Percentiles rank a stretch among this genome's conserved stretches.
Evolutionary conservation across 1,139 yeast genomes (phyloP).

Genomic region (Yamadazyma sp.): DNA sequence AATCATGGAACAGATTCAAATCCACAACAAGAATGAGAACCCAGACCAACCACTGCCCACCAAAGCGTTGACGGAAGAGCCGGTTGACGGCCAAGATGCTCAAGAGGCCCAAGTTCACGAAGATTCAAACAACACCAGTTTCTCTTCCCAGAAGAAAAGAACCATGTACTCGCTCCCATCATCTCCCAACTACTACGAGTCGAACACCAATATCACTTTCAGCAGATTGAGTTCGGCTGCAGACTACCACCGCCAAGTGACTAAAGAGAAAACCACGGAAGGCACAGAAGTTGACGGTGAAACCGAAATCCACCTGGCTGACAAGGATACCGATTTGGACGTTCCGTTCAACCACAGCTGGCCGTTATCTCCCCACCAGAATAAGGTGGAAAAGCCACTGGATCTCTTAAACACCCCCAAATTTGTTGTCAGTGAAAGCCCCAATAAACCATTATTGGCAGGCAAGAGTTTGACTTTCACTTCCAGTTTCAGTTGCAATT

Average conservation of each 20-base stretch:
- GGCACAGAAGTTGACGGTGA: slow-evolving; percentile 11
- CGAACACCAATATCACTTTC: slow-evolving; percentile 7
- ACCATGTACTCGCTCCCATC: slow-evolving; percentile 33
- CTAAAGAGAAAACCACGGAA: slow-evolving; percentile 6
- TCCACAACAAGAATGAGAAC: slow-evolving; percentile 1
- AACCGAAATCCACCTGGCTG: slow-evolving; percentile 5
- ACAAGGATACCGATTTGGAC: slow-evolving; percentile 22
- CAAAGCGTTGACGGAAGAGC: neutral
- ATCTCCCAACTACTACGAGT: slow-evolving; percentile 28
- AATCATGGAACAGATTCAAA: slow-evolving; percentile 44
- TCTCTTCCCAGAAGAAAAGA: slow-evolving; percentile 13
- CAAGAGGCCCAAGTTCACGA: neutral
- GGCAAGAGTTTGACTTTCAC: slow-evolving; percentile 47
- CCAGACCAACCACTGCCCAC: too few relatives aligned
- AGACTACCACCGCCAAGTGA: slow-evolving; percentile 6
- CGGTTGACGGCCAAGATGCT: neutral
- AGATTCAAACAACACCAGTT: slow-evolving; percentile 3
- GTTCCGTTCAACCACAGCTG: slow-evolving; percentile 29
- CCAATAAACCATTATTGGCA: slow-evolving; percentile 41
- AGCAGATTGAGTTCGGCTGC: slow-evolving; percentile 8
- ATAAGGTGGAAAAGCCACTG: slow-evolving; percentile 1
- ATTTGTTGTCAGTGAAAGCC: slow-evolving; percentile 34
- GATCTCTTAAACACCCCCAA: slow-evolving; percentile 25
- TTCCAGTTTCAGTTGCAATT: slow-evolving; percentile 66
- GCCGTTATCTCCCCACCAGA: slow-evolving; percentile 11